These are phyloP conservation scores for Aspergillus chevalieri DNA, from an alignment of 2,329 filamentous ascomycete genomes.

Conservation along the genomic window DNA sequence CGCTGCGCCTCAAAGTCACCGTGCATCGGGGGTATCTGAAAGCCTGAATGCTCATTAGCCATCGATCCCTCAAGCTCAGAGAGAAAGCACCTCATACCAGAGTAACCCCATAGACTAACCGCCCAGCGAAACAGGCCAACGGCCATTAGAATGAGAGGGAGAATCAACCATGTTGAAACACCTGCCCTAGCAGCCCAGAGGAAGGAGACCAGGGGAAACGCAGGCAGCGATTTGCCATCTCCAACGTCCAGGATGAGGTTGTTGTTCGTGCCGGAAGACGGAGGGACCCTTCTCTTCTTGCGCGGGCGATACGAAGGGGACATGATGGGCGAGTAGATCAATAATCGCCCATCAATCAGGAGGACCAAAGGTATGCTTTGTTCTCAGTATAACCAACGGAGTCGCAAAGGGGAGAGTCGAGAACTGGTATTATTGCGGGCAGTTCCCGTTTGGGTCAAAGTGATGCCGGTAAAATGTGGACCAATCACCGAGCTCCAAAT, in stretches of 20 bases:
- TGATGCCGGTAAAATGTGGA: not conserved
- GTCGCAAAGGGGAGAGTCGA: not conserved
- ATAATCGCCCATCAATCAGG: constrained; percentile 16
- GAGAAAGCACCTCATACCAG: constrained; percentile 51
- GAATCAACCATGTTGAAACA: constrained; percentile 84
- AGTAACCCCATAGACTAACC: constrained; percentile 89
- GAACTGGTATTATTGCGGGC: not conserved
- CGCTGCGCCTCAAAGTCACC: constrained; percentile 97
- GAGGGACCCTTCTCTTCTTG: constrained; percentile 38
- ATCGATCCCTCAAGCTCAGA: not conserved
- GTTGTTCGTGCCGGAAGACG: constrained; percentile 33
- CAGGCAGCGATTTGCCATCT: constrained; percentile 51
- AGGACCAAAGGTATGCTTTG: not conserved
- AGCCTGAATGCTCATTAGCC: constrained; percentile 48
- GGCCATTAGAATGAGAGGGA: constrained; percentile 81
- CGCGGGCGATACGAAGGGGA: constrained; percentile 36
- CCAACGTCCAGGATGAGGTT: constrained; percentile 39
- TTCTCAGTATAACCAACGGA: not conserved
- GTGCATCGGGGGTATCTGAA: constrained; percentile 77
- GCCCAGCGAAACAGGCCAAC: constrained; percentile 93
- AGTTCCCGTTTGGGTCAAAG: not conserved
- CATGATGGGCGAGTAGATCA: constrained; percentile 18
- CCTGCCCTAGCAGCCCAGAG: constrained; percentile 79
- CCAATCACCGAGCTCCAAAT: not conserved
- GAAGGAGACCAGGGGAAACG: constrained; percentile 89